Percentiles rank a stretch among this genome's conserved stretches.
Conservation (phyloP, 176 grass and related monocot genomes). For the Raddia guianensis region DNA sequence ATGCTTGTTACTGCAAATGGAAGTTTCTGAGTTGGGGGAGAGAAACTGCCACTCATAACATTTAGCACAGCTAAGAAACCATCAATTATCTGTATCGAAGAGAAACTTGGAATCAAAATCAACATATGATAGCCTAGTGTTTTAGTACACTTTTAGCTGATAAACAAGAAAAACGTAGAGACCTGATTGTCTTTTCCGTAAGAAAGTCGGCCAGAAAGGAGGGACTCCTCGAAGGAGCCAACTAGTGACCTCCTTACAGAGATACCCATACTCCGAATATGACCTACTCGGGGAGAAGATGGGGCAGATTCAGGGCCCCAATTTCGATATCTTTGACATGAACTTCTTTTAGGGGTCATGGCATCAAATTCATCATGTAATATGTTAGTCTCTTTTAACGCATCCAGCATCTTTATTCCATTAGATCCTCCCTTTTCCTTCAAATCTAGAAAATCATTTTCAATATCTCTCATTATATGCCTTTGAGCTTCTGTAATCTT, state of each 20-base stretch:
- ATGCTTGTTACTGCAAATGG: slow-evolving; percentile 90
- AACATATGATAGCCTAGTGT: slow-evolving; percentile 10
- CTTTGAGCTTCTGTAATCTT: slow-evolving; percentile 54
- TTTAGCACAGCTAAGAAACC: slow-evolving; percentile 88
- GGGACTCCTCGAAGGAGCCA: slow-evolving; percentile 97
- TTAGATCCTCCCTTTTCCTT: slow-evolving; percentile 43
- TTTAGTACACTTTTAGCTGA: slow-evolving; percentile 23
- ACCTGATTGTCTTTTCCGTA: slow-evolving; percentile 93
- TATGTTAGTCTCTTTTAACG: slow-evolving; percentile 46
- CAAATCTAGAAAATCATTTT: slow-evolving; percentile 64
- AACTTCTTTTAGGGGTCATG: slow-evolving; percentile 52
- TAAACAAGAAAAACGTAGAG: slow-evolving; percentile 20
- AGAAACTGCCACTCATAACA: slow-evolving; percentile 85
- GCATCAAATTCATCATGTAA: slow-evolving; percentile 67
- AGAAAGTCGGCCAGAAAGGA: slow-evolving; percentile 85
- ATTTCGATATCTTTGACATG: slow-evolving; percentile 43
- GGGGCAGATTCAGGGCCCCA: slow-evolving; percentile 46
- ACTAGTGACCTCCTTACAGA: slow-evolving; percentile 80
- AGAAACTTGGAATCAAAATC: slow-evolving; percentile 40
- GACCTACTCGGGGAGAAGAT: slow-evolving; percentile 46
- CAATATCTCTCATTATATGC: slow-evolving; percentile 60
- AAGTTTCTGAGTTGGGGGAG: slow-evolving; percentile 75
- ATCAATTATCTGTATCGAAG: slow-evolving; percentile 76
- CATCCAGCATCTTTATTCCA: slow-evolving; percentile 45
- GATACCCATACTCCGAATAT: slow-evolving; percentile 49